Evolutionary conservation across 139 green algal genomes (phyloP), one percentile per base, ranked within the genome.

Genomic region (Zygnema circumcarinatum): DNA sequence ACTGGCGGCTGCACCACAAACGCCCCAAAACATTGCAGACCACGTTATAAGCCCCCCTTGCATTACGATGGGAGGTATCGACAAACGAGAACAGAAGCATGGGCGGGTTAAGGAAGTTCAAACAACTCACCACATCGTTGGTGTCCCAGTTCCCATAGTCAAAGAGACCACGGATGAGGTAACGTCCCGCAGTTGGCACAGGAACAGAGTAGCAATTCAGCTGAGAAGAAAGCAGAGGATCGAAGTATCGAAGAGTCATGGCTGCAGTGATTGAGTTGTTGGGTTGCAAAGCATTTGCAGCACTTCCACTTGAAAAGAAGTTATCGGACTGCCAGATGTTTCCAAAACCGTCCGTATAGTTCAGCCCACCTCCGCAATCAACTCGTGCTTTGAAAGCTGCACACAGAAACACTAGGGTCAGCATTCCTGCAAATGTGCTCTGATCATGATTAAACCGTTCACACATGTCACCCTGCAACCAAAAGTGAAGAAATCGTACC

Each of bases 131-230:
- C n/a, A n/a, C n/a, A n/a, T 7, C 47, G 47, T 7, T 16, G 47
- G 7, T 62, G 16, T 62, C 47, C 47, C 47, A 62, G 16, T 3
- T 38, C 11, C 69, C 69, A 1, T 85, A 85, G 79, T 38, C 41
- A 39, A 85, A 85, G 79, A 39, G 38, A 29, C 73, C 33, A 38
- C 79, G 79, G 38, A 85, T 68, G 79, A 85, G 79, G 52, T 85
- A 85, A 33, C 42, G 53, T 67, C 79, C 79, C 25, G 79, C 36
- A 38, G 40, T 20, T 25, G 47, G 47, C 1, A 85, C 79, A 2
- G 79, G 79, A 25, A 85, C 79, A 54, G n/a, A 54, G 52, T 85
- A 85, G 79, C 79, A 85, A 40, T 54, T 85, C 47, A 25, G 47
- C 47, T 62, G 7, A 16, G 7, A 25, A 7, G 47, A 25, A 3